These are phyloP conservation scores for Solanum verrucosum DNA, from an alignment of 257 asterid genomes.

Conservation along the genomic window DNA sequence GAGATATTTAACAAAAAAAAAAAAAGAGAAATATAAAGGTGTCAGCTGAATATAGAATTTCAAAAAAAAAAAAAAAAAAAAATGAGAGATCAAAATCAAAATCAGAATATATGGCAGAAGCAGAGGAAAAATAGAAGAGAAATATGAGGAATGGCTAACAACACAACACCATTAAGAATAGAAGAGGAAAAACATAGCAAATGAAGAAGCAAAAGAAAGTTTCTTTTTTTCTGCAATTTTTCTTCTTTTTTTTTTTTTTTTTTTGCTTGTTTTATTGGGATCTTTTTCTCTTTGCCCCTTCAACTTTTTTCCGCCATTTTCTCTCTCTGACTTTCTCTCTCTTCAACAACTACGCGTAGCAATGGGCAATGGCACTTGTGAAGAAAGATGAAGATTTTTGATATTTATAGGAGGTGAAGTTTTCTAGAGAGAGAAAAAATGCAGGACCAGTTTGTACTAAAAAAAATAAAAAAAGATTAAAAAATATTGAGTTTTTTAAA, in stretches of 20 bases:
- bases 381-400: not conserved
- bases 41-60: conserved; percentile 10
- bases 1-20: not conserved
- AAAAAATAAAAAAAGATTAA: not conserved
- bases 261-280: not conserved
- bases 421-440: not conserved
- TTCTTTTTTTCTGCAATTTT: not conserved
- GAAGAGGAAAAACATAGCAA: not conserved
- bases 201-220: not conserved
- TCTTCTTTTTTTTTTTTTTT: not conserved
- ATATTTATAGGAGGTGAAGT: not conserved
- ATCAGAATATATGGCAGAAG: conserved; percentile 12
- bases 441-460: not conserved
- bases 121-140: conserved; percentile 33
- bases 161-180: not conserved
- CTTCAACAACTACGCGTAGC: not conserved
- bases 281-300: not conserved
- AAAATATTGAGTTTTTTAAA: not conserved
- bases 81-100: not conserved
- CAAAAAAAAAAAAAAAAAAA: not conserved
- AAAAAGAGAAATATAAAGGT: conserved; percentile 3
- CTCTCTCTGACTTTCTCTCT: not conserved
- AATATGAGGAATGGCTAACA: conserved; percentile 26
- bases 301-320: not conserved
- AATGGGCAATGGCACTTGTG: not conserved